A percentile compares a stretch with the other conserved stretches of the same genome.
These are phyloP conservation scores for Melanomma pulvis-pyrius DNA, from an alignment of 495 filamentous ascomycete genomes.

Conservation along the genomic window DNA sequence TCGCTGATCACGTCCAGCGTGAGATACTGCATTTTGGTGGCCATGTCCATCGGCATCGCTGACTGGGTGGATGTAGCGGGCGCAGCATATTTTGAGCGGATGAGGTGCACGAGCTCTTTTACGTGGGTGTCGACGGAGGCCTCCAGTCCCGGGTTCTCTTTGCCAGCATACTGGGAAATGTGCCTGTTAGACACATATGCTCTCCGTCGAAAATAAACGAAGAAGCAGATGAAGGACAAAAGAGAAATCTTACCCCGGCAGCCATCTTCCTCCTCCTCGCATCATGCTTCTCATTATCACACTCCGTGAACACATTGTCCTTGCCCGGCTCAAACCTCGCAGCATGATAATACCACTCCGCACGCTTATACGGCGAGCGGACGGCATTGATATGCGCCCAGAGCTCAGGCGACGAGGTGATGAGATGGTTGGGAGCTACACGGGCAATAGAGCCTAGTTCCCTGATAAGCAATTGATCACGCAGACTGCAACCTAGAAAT, in stretches of 20 bases:
- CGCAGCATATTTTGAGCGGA: conserved; percentile 43
- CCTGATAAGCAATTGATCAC: background rate
- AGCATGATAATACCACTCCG: conserved; percentile 43
- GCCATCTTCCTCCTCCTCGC: conserved; percentile 37
- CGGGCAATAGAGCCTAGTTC: conserved; percentile 43
- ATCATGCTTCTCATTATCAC: conserved; percentile 39
- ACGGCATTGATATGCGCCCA: conserved; percentile 39
- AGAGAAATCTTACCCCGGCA: conserved; percentile 24
- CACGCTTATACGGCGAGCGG: conserved; percentile 33
- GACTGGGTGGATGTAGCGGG: conserved; percentile 14
- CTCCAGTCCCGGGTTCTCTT: conserved; percentile 39
- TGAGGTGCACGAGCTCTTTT: conserved; percentile 34
- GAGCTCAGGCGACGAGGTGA: conserved; percentile 41
- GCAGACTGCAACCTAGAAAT: background rate
- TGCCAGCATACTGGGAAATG: conserved; percentile 37
- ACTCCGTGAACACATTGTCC: conserved; percentile 40
- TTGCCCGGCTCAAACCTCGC: conserved; percentile 34
- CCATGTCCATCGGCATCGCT: conserved; percentile 49
- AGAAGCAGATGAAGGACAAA: background rate
- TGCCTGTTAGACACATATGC: background rate
- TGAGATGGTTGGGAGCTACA: conserved; percentile 40
- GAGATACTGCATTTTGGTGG: conserved; percentile 47
- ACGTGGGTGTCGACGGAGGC: conserved; percentile 38
- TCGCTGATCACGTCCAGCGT: conserved; percentile 53
- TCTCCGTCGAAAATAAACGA: no score